Conservation (phyloP, 169 alveolate genomes). For the Plasmodium chabaudi region DNA sequence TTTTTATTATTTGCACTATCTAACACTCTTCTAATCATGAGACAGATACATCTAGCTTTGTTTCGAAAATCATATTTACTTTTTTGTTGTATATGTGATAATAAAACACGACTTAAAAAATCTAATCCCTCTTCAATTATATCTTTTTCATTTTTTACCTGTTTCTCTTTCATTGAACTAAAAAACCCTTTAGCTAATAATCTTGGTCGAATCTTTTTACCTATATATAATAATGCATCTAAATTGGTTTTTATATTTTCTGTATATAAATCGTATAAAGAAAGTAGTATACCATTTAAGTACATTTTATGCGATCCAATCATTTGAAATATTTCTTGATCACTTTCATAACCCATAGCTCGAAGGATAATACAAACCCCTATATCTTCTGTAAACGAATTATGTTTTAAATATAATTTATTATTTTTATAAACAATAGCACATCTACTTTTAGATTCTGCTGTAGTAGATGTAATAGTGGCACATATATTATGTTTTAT, state of each 20-base stretch:
- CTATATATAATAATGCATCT: slow-evolving; percentile 86
- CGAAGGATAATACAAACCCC: slow-evolving; percentile 97
- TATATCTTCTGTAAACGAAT: slow-evolving; percentile 96
- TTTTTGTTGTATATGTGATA: slow-evolving; percentile 93
- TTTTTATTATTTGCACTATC: slow-evolving; percentile 93
- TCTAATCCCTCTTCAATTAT: slow-evolving; percentile 95
- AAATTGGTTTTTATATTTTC: slow-evolving; percentile 80
- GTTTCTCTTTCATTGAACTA: slow-evolving; percentile 85
- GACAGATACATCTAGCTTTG: slow-evolving; percentile 92
- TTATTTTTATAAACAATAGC: slow-evolving; percentile 94
- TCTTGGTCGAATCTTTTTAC: slow-evolving; percentile 89
- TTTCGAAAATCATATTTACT: slow-evolving; percentile 90
- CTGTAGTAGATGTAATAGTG: slow-evolving; percentile 97
- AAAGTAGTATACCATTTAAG: slow-evolving; percentile 43
- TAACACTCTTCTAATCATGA: slow-evolving; percentile 97
- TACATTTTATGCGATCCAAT: slow-evolving; percentile 91
- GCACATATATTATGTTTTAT: slow-evolving; percentile 95
- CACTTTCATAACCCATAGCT: slow-evolving; percentile 98
- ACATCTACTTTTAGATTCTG: slow-evolving; percentile 97
- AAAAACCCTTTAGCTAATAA: slow-evolving; percentile 87
- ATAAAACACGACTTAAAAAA: slow-evolving; percentile 91
- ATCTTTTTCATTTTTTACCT: slow-evolving; percentile 85
- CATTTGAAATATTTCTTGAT: slow-evolving; percentile 98
- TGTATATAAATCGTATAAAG: slow-evolving; percentile 76
- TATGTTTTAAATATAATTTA: slow-evolving; percentile 95